Evolutionary conservation across 768 basidiomycete genomes (phyloP), one percentile per base, ranked within the genome.

Genomic region (Pisolithus tinctorius): DNA sequence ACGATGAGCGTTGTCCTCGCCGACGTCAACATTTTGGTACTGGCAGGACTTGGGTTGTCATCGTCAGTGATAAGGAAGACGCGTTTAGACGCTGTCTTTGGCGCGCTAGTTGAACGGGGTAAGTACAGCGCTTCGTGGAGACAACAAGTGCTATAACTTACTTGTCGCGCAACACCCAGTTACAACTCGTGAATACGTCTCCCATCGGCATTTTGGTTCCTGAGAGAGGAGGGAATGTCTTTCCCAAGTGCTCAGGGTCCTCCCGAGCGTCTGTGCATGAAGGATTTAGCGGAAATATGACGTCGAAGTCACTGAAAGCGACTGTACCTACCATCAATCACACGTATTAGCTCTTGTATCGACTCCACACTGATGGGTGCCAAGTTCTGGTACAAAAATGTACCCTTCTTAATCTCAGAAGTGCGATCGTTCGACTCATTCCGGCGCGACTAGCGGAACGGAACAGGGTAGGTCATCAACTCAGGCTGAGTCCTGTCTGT

Each of bases 1-100:
- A 86, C 86, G 40, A 81, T 71, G 49, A 89, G 70, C 3, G 85
- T 89, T 3, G 85, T 89, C 52, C 78, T 74, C 11, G 88, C 85
- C 1, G 86, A 85, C 1, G 77, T 85, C 6, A 79, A 65, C 9
- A 90, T 67, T 48, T 86, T 83, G 41, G 75, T 73, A 59, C 69
- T 80, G n/a, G 72, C 74, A 4, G 73, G 63, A 10, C 78, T 77
- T 5, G 78, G 69, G 51, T 76, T 54, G 53, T 67, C 66, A 16
- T 69, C 83, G 62, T 98, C 87, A 0, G 96, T 98, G 39, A 99
- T 88, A 37, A 95, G 71, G 64, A 97, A 97, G 1, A 98, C 79
- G 5, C 93, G 84, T 63, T 95, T 94, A n/a, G 86, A 83, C 2
- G 92, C 90, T 0, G 84, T 90, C 62, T 93, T 92, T 20, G 85